Evolutionary conservation across 306 rosid species (phyloP).

Genomic region (Pueraria montana): DNA sequence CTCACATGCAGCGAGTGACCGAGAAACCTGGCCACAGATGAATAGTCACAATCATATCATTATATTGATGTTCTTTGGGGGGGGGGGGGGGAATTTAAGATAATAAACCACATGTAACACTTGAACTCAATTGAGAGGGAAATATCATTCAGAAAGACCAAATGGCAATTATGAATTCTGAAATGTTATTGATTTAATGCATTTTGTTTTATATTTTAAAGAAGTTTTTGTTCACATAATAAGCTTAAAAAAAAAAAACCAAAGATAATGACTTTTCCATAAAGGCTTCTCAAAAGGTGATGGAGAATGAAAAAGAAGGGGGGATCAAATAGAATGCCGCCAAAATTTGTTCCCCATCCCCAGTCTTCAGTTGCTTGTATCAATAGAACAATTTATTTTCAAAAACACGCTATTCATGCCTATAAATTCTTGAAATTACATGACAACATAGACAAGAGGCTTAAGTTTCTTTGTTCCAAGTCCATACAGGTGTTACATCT

Average conservation of each 20-base stretch:
- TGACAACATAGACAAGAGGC: slow-evolving; percentile 18
- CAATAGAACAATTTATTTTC: not conserved
- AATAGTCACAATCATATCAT: slow-evolving; percentile 42
- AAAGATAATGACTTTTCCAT: slow-evolving; percentile 11
- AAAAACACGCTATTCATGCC: not conserved
- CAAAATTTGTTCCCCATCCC: not conserved
- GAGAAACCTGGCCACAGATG: slow-evolving; percentile 72
- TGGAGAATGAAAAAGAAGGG: not conserved
- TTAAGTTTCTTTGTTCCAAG: slow-evolving; percentile 20
- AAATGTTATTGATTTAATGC: slow-evolving; percentile 11
- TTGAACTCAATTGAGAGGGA: slow-evolving; percentile 24
- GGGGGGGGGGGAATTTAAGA: not conserved
- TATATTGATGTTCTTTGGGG: not conserved
- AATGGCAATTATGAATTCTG: not conserved
- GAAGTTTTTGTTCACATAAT: slow-evolving; percentile 19
- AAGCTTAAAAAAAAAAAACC: slow-evolving; percentile 12
- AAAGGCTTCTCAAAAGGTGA: slow-evolving; percentile 31
- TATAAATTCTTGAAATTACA: slow-evolving; percentile 1
- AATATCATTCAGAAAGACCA: slow-evolving; percentile 14
- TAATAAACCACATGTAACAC: not conserved
- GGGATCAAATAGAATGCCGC: not conserved
- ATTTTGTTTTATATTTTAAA: not conserved
- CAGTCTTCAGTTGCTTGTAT: not conserved
- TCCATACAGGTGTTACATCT: slow-evolving; percentile 20
- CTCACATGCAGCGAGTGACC: slow-evolving; percentile 97